Evolutionary conservation across 2,329 filamentous ascomycete genomes (phyloP), one percentile per base, ranked within the genome.

Genomic region (Dothidotthia symphoricarpi): DNA sequence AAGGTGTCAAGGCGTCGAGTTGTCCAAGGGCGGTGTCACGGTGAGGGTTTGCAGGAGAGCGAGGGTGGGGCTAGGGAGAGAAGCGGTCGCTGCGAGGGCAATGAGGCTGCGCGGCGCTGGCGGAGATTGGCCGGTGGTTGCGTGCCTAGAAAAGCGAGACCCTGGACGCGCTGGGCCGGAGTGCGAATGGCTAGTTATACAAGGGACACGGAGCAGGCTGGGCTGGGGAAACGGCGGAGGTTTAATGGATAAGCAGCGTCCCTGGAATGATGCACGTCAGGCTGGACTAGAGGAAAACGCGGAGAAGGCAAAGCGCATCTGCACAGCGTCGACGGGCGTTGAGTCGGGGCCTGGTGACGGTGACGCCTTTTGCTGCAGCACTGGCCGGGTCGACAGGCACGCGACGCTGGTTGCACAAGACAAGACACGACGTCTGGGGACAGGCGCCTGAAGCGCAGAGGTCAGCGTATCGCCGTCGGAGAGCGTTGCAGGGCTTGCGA

Each of bases 241-340:
- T 24, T 31, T 40, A 37, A 43, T 28, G 32, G 41, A 31, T 31
- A 35, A 31, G 28, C 13, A 10, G 14, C 8, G 17, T 13, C 11
- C 22, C 16, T 50, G 49, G 48, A 47, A 49, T 43, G 31, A 28
- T 39, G 41, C 38, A 35, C 39, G 28, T 41, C 39, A 38, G 22
- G 40, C 41, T 32, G 49, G 31, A 43, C 49, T 57, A 55, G 51
- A 57, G 49, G 38, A 53, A 52, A 54, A 57, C 43, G 53, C 51
- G 53, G 53, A 55, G 47, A 49, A 31, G 47, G 31, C 44, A 39
- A 41, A 44, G 42, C 48, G 45, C 45, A 45, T 39, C 28, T 28
- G 39, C 33, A 32, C 41, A 16, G 25, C 34, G 31, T 49, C 36
- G 42, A 45, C 24, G 43, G 33, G 28, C 31, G 35, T 41, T 30